Evolutionary conservation across 306 rosid genomes (phyloP).

Genomic region (Vachellia collinsii): DNA sequence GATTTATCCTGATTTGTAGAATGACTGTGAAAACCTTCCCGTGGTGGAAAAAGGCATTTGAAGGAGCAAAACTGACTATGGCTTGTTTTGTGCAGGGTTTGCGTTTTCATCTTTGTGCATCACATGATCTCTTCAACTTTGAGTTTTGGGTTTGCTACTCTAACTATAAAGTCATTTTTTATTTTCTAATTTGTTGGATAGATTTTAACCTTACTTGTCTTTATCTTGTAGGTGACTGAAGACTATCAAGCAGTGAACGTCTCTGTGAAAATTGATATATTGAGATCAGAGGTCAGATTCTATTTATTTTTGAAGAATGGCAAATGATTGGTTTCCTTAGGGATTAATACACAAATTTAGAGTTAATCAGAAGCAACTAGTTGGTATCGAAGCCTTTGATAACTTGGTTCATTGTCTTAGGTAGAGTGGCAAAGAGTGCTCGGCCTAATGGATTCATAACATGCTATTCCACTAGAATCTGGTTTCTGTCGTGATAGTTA

Average conservation of each 20-base stretch:
- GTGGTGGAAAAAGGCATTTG: background rate
- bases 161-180: constrained; percentile 40
- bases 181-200: constrained; percentile 40
- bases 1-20: background rate
- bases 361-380: background rate
- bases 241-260: constrained; percentile 97
- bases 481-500: constrained; percentile 13
- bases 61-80: background rate
- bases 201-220: constrained; percentile 41
- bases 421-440: background rate
- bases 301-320: background rate
- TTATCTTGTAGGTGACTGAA: constrained; percentile 79
- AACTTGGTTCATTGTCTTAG: background rate
- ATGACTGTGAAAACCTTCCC: background rate
- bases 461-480: background rate
- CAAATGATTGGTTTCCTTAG: background rate
- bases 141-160: constrained; percentile 87
- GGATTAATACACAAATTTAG: background rate
- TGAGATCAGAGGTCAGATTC: constrained; percentile 23
- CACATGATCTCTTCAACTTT: constrained; percentile 96
- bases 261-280: constrained; percentile 64
- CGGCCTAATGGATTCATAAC: background rate
- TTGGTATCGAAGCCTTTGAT: background rate
- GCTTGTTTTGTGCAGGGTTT: constrained; percentile 72
- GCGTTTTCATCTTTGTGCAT: constrained; percentile 85